Conservation (phyloP, 2,329 filamentous ascomycete species). For the Botrytis byssoidea region DNA sequence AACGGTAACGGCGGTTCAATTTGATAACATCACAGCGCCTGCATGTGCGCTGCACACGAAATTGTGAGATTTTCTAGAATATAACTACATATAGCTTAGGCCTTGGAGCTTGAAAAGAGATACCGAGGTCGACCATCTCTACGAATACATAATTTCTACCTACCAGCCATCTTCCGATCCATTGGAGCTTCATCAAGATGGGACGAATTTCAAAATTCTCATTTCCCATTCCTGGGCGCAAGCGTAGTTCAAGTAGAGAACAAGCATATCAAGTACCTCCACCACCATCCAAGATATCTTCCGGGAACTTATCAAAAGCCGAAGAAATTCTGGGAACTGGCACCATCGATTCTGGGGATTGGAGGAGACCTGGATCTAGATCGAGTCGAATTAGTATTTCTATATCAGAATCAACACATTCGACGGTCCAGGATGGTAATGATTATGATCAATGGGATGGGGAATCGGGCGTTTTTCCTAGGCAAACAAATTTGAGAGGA, state of each 20-base stretch:
- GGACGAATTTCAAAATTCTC: slow-evolving; percentile 40
- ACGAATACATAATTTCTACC: not conserved
- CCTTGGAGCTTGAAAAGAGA: not conserved
- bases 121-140: not conserved
- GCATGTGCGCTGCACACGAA: slow-evolving; percentile 3
- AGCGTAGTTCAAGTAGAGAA: slow-evolving; percentile 25
- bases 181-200: slow-evolving; percentile 31
- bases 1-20: slow-evolving; percentile 10
- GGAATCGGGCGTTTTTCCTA: slow-evolving; percentile 33
- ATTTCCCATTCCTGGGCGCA: slow-evolving; percentile 40
- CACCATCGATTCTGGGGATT: slow-evolving; percentile 26
- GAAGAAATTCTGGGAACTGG: slow-evolving; percentile 35
- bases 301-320: slow-evolving; percentile 35
- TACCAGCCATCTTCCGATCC: not conserved
- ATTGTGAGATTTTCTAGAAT: not conserved
- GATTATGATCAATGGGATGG: slow-evolving; percentile 32
- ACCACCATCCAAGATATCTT: slow-evolving; percentile 6
- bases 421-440: slow-evolving; percentile 30
- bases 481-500: slow-evolving; percentile 40
- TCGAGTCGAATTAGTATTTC: slow-evolving; percentile 45
- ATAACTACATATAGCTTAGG: not conserved
- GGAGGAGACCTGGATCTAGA: slow-evolving; percentile 34
- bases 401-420: slow-evolving; percentile 39
- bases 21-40: slow-evolving; percentile 15
- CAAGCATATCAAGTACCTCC: slow-evolving; percentile 16